phyloP scores from a whole-genome alignment of 148 eudicot genomes.

The Dysphania ambrosioides region DNA sequence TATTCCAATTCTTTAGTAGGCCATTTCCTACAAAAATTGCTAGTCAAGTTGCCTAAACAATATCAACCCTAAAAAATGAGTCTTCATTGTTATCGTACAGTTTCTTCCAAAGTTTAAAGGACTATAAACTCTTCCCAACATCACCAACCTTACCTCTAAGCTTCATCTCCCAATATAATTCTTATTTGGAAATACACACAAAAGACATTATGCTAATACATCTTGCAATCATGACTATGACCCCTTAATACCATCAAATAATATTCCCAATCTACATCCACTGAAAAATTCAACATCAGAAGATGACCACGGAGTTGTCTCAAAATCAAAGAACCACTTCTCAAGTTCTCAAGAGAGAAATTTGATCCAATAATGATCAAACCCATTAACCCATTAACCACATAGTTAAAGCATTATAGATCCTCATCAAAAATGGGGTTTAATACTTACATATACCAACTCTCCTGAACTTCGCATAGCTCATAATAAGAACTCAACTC shows the following conservation, averaged over 20 bases:
- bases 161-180: background rate
- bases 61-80: background rate
- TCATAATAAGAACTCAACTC: background rate
- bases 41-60: background rate
- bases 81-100: background rate
- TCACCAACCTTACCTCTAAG: background rate
- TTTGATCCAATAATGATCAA: background rate
- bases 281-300: background rate
- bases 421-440: background rate
- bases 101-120: background rate
- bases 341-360: background rate
- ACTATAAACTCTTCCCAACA: background rate
- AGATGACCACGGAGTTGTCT: background rate
- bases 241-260: too few relatives aligned
- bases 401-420: background rate
- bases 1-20: background rate
- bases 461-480: background rate
- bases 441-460: background rate
- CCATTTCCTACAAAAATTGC: background rate
- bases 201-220: background rate
- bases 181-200: background rate
- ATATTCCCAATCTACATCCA: background rate
- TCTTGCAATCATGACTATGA: background rate
- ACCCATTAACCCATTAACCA: background rate
- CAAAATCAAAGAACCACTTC: background rate